Evolutionary conservation across 2,329 filamentous ascomycete genomes (phyloP).

Genomic region (Hypoxylon rubiginosum): DNA sequence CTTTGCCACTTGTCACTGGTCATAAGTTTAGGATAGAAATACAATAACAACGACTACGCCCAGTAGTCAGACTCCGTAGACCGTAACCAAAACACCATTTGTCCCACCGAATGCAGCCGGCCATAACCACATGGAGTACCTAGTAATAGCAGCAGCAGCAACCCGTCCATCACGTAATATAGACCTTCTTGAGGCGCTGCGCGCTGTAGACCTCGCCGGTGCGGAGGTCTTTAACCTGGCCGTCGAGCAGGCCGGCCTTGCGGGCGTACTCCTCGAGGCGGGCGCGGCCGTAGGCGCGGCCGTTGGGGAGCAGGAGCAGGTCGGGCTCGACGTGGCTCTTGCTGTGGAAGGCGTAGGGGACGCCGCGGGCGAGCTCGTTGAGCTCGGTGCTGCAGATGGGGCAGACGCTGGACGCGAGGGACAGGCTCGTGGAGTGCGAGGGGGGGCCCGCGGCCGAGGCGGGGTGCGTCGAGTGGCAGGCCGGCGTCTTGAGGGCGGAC

Average conservation of each 20-base stretch:
- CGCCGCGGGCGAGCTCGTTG: constrained; percentile 87
- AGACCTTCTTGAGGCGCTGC: constrained; percentile 84
- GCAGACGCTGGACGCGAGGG: constrained; percentile 77
- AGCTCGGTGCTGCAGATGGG: constrained; percentile 97
- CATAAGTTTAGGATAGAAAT: not conserved
- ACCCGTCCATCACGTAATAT: constrained; percentile 74
- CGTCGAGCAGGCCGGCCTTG: constrained; percentile 78
- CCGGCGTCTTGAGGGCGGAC: constrained; percentile 94
- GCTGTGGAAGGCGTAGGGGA: constrained; percentile 95
- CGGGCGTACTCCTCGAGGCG: constrained; percentile 81
- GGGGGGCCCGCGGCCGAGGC: constrained; percentile 45
- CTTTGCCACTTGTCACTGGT: not conserved
- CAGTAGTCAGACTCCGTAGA: not conserved
- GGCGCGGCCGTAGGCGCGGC: constrained; percentile 83
- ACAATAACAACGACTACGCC: not conserved
- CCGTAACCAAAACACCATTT: not conserved
- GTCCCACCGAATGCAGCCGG: not conserved
- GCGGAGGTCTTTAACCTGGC: constrained; percentile 81
- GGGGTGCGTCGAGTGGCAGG: constrained; percentile 77
- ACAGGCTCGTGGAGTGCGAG: constrained; percentile 66
- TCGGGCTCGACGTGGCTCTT: constrained; percentile 94
- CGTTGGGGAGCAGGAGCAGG: constrained; percentile 87
- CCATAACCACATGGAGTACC: not conserved
- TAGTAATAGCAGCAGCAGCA: no score
- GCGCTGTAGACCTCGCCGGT: constrained; percentile 76